A percentile compares a stretch with the other conserved stretches of the same genome.
Conservation (phyloP, 2,329 filamentous ascomycete species). For the Cordyceps javanica region DNA sequence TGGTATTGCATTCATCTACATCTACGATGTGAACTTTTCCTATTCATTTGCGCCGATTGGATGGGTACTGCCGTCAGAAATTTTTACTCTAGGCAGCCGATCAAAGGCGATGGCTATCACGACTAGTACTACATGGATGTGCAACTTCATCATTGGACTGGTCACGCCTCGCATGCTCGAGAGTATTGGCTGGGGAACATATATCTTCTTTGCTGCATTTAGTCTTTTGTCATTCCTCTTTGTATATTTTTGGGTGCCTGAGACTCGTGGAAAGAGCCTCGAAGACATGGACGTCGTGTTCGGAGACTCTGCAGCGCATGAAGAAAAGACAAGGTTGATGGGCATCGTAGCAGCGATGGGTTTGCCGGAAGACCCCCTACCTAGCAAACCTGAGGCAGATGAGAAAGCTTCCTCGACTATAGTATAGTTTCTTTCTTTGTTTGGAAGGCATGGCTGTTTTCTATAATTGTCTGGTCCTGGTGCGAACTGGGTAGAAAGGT, state of each 20-base stretch:
- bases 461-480: no score
- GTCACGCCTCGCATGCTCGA: slow-evolving; percentile 44
- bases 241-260: slow-evolving; percentile 50
- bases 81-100: slow-evolving; percentile 51
- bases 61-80: slow-evolving; percentile 60
- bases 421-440: no score
- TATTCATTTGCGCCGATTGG: slow-evolving; percentile 57
- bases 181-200: slow-evolving; percentile 44
- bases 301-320: no score
- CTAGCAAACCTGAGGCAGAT: no score
- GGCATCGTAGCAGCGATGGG: no score
- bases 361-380: no score
- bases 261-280: no score
- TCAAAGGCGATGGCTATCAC: slow-evolving; percentile 56
- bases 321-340: no score
- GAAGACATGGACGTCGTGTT: no score
- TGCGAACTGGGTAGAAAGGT: no score
- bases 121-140: slow-evolving; percentile 40
- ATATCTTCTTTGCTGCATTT: slow-evolving; percentile 55
- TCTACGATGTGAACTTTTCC: slow-evolving; percentile 58
- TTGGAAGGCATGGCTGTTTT: no score
- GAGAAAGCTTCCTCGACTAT: no score
- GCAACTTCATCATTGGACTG: slow-evolving; percentile 30
- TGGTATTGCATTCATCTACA: slow-evolving; percentile 59
- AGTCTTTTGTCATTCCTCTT: slow-evolving; percentile 43